Evolutionary conservation across 23 red algal genomes (phyloP).

Genomic region (Cyanidium caldarium): DNA sequence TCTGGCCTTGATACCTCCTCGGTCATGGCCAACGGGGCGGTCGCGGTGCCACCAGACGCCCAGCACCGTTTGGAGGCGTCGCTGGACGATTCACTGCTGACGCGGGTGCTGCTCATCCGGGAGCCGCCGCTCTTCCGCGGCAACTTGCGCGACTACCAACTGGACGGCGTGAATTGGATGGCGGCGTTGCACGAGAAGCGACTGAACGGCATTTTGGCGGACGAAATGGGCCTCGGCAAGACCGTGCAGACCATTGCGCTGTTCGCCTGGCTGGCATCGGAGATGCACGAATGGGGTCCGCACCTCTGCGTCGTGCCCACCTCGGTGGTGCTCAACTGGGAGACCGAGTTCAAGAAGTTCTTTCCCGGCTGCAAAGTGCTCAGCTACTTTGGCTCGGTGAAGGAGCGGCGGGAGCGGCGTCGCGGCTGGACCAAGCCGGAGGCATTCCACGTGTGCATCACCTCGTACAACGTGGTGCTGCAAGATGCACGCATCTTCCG

Average conservation of each 20-base stretch:
- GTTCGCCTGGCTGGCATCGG: constrained; percentile 54
- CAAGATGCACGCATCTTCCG: constrained; percentile 41
- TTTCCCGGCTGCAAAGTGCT: constrained; percentile 62
- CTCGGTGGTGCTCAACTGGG: constrained; percentile 91
- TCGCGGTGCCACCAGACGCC: too few relatives aligned
- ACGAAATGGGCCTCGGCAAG: constrained; percentile 98
- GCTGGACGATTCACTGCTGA: too few relatives aligned
- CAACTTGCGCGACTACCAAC: constrained; percentile 56
- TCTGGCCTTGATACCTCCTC: too few relatives aligned
- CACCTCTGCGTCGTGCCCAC: constrained; percentile 84
- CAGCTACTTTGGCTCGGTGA: constrained; percentile 52
- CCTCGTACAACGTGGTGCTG: constrained; percentile 68
- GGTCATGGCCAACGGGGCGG: too few relatives aligned
- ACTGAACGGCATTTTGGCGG: constrained; percentile 86
- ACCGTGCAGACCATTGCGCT: constrained; percentile 89
- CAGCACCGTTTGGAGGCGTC: too few relatives aligned
- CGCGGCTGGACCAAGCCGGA: constrained; percentile 66
- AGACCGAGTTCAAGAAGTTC: constrained; percentile 94
- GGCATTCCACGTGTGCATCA: constrained; percentile 76
- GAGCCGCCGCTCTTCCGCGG: constrained; percentile 60
- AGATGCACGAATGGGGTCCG: constrained; percentile 60
- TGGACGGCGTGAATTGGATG: constrained; percentile 66
- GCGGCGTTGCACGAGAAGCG: constrained; percentile 52
- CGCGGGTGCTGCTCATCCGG: too few relatives aligned
- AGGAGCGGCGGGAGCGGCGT: constrained; percentile 51